Conservation (phyloP, 345 rosid species). For the Turritis glabra region DNA sequence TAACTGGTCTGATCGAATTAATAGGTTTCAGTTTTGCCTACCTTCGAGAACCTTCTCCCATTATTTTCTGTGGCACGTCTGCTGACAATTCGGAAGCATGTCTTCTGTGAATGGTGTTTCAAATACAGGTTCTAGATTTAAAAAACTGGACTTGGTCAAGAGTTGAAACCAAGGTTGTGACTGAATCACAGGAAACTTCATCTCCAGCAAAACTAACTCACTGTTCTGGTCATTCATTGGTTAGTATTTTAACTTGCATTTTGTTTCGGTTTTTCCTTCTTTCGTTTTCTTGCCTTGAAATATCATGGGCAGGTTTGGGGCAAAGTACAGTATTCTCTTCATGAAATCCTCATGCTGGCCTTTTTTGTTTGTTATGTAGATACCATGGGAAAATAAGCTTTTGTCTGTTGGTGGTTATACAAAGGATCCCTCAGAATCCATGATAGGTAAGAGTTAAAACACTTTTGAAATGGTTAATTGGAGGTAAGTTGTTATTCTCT, state of each 20-base stretch:
- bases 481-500: neutral
- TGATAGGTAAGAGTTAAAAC: conserved; percentile 53
- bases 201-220: conserved; percentile 52
- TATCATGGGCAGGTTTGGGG: conserved; percentile 9
- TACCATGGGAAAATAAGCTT: conserved; percentile 87
- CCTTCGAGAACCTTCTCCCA: neutral
- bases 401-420: conserved; percentile 86
- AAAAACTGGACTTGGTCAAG: conserved; percentile 94
- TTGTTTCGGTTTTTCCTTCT: neutral
- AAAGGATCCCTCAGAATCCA: conserved; percentile 76
- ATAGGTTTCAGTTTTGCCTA: conserved; percentile 3
- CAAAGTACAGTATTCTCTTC: conserved; percentile 1
- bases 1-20: neutral
- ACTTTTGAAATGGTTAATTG: neutral
- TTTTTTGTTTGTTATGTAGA: conserved; percentile 48
- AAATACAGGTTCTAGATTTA: conserved; percentile 78
- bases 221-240: conserved; percentile 98
- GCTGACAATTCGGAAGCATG: neutral
- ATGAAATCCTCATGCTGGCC: conserved; percentile 26
- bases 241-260: conserved; percentile 42
- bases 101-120: conserved; percentile 33
- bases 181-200: conserved; percentile 55
- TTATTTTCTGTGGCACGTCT: neutral
- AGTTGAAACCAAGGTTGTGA: conserved; percentile 61
- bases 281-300: conserved; percentile 20